Evolutionary conservation across 768 basidiomycete genomes (phyloP), one percentile per base, ranked within the genome.

Genomic region (Termitomyces sp.): DNA sequence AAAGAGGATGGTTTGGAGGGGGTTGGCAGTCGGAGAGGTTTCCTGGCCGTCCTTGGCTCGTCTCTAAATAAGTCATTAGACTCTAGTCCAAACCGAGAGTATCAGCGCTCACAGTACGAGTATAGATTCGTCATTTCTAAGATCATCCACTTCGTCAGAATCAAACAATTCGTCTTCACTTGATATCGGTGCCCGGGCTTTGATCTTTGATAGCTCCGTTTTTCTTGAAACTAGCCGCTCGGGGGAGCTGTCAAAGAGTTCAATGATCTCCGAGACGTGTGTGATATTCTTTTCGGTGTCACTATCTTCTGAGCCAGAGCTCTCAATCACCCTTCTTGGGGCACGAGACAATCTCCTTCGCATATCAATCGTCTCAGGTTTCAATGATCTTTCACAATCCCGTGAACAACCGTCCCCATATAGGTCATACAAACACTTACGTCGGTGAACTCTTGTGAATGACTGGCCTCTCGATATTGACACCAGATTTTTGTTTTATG

Each of bases 31-130:
- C 61, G 73, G 30, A 80, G 57, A 4, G 81, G 83, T 60, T 71
- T 82, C 28, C 72, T 73, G 14, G 77, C 72, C 47, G 70, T 70
- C 50, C 66, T 77, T 8, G 81, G 79, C 55, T 84, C 83, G 58
- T 85, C 69, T 32, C 75, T 74, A n/a, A 34, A 30, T 24, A 5
- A 37, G 6, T 21, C 15, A 24, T 57, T 32, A 53, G 38, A 45
- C 10, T 45, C 9, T 22, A 14, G 40, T 10, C 26, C 38, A 35
- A 35, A 45, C 15, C 8, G 40, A 6, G 22, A 19, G 8, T 40
- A 15, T 50, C 7, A 63, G 14, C 4, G 17, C 77, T 61, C 55
- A 75, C 77, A 73, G 54, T n/a, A 64, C 64, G 22, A 76, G 63
- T 47, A 80, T 72, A 3, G 71, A 68, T 6, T 68, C 70, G 44